phyloP scores from a whole-genome alignment of 805 yeast species.

The Spathaspora hagerdaliae region DNA sequence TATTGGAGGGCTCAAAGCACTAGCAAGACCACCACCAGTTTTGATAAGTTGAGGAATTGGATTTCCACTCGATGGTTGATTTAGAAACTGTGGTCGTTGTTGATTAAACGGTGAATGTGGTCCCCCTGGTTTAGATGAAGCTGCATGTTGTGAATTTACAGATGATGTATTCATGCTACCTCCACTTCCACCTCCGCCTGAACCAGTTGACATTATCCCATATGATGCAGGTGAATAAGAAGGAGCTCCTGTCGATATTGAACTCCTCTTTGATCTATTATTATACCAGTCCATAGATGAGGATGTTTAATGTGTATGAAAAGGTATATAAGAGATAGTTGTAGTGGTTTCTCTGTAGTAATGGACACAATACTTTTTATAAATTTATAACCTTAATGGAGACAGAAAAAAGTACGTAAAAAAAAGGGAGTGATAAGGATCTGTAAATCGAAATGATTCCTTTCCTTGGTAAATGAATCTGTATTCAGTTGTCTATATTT shows the following conservation, averaged over 20 bases:
- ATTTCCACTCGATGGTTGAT: background rate
- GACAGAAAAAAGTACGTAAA: too few relatives aligned
- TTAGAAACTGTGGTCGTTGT: background rate
- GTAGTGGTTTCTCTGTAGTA: too few relatives aligned
- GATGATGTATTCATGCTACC: background rate
- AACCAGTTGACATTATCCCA: constrained; percentile 3
- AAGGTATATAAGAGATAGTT: too few relatives aligned
- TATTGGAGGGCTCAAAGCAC: background rate
- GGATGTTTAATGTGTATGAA: background rate
- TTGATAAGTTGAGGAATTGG: background rate
- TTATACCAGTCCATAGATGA: constrained; percentile 10
- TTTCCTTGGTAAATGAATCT: too few relatives aligned
- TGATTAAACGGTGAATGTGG: constrained; percentile 4
- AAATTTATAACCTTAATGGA: too few relatives aligned
- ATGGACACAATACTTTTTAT: too few relatives aligned
- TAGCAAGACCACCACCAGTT: background rate
- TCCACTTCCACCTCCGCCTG: background rate
- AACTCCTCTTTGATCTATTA: constrained; percentile 8
- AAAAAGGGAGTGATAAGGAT: too few relatives aligned
- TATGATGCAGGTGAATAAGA: constrained; percentile 7
- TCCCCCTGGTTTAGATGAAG: background rate
- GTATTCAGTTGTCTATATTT: too few relatives aligned
- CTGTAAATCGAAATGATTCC: too few relatives aligned
- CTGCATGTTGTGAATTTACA: background rate
- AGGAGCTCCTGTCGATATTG: constrained; percentile 1